Evolutionary conservation across 805 yeast species (phyloP), one percentile per base, ranked within the genome.

Genomic region (Barnettozyma sp.): DNA sequence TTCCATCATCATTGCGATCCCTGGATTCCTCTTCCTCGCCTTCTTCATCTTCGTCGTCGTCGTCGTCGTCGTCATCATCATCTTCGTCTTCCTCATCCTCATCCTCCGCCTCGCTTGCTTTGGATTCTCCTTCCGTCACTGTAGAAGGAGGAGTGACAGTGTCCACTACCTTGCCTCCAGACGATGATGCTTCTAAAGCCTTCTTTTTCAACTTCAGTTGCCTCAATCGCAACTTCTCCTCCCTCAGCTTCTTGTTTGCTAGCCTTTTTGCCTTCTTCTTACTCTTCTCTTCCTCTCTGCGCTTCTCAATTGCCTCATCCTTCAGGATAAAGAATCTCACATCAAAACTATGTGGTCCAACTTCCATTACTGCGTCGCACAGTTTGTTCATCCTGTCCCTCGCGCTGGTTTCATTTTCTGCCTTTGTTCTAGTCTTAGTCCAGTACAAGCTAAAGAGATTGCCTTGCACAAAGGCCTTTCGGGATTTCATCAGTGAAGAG

Each of bases 371-470:
- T 41, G 88, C 76, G 46, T 88, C 96, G 46, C 90, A 76, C 38
- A 92, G 62, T 54, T 86, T 87, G 41, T 86, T 80, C 95, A 88
- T 87, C 38, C 78, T 78, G 44, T 90, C 97, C 48, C 94, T 65
- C 5, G 83, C 80, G 52, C 73, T 75, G n/a, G 54, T 58, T 38
- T 65, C 68, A 41, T 65, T 55, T 37, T 60, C 55, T 20, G 58
- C 40, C 59, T 58, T 36, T 55, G 68, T 35, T 63, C 67, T 35
- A 33, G 79, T 82, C 41, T 82, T 76, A 7, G 80, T 68, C 95
- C 97, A 90, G 48, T 78, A 85, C 31, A 81, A 65, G 40, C 74
- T 75, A 50, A 90, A 87, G 70, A 86, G 74, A 23, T 70, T 70
- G 4, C 80, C 67, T 58, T 78, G 51, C 42, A 79, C 55, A 83